Percentiles rank a stretch among this genome's conserved stretches.
phyloP scores from a whole-genome alignment of 2,329 filamentous ascomycete genomes.

The Colletotrichum sp. region DNA sequence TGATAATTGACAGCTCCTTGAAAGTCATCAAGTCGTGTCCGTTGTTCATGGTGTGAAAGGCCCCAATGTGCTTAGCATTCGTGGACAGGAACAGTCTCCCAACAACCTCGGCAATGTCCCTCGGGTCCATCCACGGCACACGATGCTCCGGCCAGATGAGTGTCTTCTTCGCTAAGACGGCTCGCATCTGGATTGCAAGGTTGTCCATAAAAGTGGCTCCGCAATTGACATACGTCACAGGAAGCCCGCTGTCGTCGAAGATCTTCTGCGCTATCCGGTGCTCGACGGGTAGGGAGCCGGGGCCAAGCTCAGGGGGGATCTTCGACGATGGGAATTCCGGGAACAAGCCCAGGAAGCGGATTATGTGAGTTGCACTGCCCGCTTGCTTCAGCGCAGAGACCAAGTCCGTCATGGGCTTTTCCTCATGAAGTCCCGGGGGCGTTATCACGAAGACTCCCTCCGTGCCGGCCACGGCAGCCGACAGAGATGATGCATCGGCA shows the following conservation, averaged over 20 bases:
- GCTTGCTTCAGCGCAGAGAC: not conserved
- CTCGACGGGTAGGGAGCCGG: not conserved
- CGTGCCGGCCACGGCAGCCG: not conserved
- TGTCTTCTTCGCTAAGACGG: not conserved
- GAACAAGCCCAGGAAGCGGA: not conserved
- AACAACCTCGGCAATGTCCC: not conserved
- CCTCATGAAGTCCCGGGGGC: not conserved
- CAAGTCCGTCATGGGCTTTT: not conserved
- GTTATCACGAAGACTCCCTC: not conserved
- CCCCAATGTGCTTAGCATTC: not conserved
- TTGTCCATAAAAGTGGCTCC: not conserved
- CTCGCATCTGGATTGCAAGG: not conserved
- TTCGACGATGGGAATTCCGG: not conserved
- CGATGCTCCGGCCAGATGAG: conserved; percentile 3
- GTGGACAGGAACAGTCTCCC: not conserved
- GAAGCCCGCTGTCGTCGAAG: not conserved
- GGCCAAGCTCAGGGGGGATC: not conserved
- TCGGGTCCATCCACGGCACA: not conserved
- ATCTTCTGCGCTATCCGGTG: not conserved
- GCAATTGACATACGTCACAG: not conserved
- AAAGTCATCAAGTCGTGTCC: not conserved
- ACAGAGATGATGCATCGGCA: not conserved
- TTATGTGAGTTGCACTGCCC: not conserved
- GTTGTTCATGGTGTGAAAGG: not conserved
- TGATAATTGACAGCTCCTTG: not conserved